These are phyloP conservation scores for Conoideocrella luteorostrata DNA, from an alignment of 2,329 filamentous ascomycete species.

Conservation along the genomic window DNA sequence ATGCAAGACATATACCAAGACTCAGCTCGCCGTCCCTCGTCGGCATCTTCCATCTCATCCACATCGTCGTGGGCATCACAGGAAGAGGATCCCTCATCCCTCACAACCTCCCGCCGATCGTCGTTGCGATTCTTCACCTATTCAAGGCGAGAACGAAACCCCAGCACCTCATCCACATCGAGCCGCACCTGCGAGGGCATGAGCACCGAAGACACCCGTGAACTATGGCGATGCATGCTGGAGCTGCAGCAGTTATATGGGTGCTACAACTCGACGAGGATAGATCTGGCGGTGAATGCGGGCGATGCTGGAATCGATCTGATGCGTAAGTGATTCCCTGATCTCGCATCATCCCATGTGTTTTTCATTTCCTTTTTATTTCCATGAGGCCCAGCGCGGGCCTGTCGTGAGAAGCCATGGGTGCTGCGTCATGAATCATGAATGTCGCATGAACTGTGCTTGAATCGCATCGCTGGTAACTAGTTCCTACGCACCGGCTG, in stretches of 20 bases:
- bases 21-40: constrained; percentile 3
- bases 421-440: too few species aligned
- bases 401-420: too few species aligned
- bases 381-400: neutral
- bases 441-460: too few species aligned
- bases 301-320: constrained; percentile 32
- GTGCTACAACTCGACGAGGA: constrained; percentile 43
- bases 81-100: constrained; percentile 4
- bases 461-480: too few species aligned
- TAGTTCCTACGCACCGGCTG: too few species aligned
- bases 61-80: constrained; percentile 1
- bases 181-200: constrained; percentile 26
- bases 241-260: constrained; percentile 39
- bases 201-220: constrained; percentile 31
- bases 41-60: constrained; percentile 6
- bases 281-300: constrained; percentile 38
- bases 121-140: constrained; percentile 8
- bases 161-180: constrained; percentile 11
- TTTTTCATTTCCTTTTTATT: neutral
- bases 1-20: neutral
- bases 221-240: constrained; percentile 43
- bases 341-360: neutral
- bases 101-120: constrained; percentile 19
- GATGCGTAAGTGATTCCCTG: constrained; percentile 34
- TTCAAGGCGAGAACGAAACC: constrained; percentile 5